Evolutionary conservation across 2,329 filamentous ascomycete genomes (phyloP), one percentile per base, ranked within the genome.

Genomic region (Leptoxyphium fumago): DNA sequence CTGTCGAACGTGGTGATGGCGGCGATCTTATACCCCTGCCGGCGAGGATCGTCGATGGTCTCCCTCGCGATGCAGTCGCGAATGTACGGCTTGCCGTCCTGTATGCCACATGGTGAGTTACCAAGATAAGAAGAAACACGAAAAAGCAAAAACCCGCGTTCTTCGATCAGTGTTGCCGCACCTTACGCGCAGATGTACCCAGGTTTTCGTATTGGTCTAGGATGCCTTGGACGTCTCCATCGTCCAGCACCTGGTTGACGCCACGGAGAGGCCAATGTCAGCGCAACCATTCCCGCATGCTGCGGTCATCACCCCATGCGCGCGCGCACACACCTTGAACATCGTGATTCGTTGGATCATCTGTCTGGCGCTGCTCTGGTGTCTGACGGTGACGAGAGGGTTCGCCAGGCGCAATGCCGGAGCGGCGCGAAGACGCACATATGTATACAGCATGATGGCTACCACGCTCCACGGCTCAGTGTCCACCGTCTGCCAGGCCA

Each of bases 31-130:
- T 71, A 82, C 38, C 79, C 80, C 58, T 80, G 73, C 50, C 68
- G 69, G 30, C 78, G 73, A 13, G 72, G 65, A 52, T 81, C 76
- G 6, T 71, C 67, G 49, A 74, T 62, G 8, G 72, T 69, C 15
- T 64, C 60, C 26, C 73, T 73, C 10, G 72, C 77, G 11, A 61
- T 65, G 49, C 75, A 65, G 45, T 69, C 68, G 32, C 75, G 60
- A 50, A 85, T 81, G 59, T 84, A 85, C 1, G 77, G 77, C 57
- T 81, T 77, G 46, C 78, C 79, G 84, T 32, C 10, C 11, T 40
- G 46, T 21, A 4, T 38, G 13, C 3, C 17, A 38, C 4, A n/a
- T 38, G 4, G 13, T 17, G 17, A n/a, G 34, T 38, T 17, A 38
- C 13, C 8, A 17, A 38, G 13, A 26, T 26, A 26, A 26, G 21